Conservation (phyloP, 495 filamentous ascomycete species). For the Aspergillus campestris region DNA sequence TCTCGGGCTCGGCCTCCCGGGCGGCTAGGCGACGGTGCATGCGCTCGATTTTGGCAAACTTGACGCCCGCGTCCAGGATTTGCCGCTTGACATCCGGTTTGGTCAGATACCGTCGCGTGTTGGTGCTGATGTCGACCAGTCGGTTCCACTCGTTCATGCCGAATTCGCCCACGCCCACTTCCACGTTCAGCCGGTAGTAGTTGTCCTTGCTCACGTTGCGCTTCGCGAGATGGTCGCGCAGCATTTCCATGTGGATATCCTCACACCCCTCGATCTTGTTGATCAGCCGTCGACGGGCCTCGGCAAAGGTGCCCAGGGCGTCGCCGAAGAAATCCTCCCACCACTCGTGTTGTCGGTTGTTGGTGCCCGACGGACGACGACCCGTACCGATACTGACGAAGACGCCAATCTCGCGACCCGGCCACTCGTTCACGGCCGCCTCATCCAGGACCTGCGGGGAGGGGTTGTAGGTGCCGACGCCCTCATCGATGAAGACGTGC, state of each 20-base stretch:
- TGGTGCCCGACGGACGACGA: constrained; percentile 68
- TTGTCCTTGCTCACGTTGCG: constrained; percentile 78
- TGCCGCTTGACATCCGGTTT: constrained; percentile 64
- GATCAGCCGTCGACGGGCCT: constrained; percentile 75
- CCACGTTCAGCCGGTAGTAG: constrained; percentile 96
- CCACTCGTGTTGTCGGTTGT: constrained; percentile 64
- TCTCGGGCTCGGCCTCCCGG: constrained; percentile 28
- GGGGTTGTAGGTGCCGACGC: constrained; percentile 85
- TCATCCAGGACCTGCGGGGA: constrained; percentile 80
- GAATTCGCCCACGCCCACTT: constrained; percentile 94
- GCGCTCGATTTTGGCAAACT: constrained; percentile 74
- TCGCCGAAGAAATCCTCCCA: constrained; percentile 84
- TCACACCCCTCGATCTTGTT: constrained; percentile 93
- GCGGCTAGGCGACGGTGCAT: constrained; percentile 44
- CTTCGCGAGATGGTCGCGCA: constrained; percentile 63
- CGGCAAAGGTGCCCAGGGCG: constrained; percentile 69
- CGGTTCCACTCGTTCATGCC: constrained; percentile 98
- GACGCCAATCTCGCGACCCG: constrained; percentile 78
- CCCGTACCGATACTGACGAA: constrained; percentile 91
- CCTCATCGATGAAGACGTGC: constrained; percentile 89
- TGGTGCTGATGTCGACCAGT: constrained; percentile 85
- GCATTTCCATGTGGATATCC: constrained; percentile 77
- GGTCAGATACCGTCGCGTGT: constrained; percentile 74
- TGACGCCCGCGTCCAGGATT: constrained; percentile 67
- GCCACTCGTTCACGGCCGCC: constrained; percentile 88